Evolutionary conservation across 2,329 filamentous ascomycete genomes (phyloP).

Genomic region (Botrytis elliptica): DNA sequence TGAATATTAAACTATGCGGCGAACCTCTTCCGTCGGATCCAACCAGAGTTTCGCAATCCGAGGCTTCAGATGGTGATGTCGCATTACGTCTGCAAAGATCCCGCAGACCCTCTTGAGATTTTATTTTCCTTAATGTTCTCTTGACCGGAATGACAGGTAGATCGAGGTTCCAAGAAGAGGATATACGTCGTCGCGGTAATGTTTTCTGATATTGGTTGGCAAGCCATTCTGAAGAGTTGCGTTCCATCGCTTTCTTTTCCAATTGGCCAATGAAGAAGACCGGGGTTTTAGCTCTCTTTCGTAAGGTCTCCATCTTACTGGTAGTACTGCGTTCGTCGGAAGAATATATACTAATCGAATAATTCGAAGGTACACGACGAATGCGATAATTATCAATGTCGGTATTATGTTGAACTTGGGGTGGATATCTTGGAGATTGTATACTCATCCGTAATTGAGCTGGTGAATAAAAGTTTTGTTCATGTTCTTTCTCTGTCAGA

Average conservation of each 20-base stretch:
- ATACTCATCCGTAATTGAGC: conserved; percentile 13
- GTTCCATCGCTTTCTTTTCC: conserved; percentile 24
- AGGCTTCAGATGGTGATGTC: conserved; percentile 9
- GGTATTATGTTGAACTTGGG: not conserved
- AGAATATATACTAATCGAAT: conserved; percentile 26
- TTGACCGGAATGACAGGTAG: conserved; percentile 19
- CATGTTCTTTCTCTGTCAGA: conserved; percentile 2
- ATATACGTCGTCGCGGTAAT: conserved; percentile 24
- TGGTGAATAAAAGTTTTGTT: conserved; percentile 7
- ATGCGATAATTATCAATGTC: not conserved
- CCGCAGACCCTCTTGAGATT: conserved; percentile 35
- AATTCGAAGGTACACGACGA: conserved; percentile 14
- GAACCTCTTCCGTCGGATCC: conserved; percentile 24
- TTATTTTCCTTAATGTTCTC: conserved; percentile 33
- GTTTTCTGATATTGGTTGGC: conserved; percentile 32
- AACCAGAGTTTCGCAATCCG: conserved; percentile 24
- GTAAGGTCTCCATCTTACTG: conserved; percentile 14
- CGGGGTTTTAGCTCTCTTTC: conserved; percentile 34
- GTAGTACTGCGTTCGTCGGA: not conserved
- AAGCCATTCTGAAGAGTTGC: conserved; percentile 28
- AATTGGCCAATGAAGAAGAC: conserved; percentile 36
- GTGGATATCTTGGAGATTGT: conserved; percentile 3
- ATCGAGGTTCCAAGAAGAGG: conserved; percentile 13
- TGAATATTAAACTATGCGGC: conserved; percentile 4
- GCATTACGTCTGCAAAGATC: conserved; percentile 28